phyloP scores from a whole-genome alignment of 2,329 filamentous ascomycete species.

The Endocalyx cinctus region DNA sequence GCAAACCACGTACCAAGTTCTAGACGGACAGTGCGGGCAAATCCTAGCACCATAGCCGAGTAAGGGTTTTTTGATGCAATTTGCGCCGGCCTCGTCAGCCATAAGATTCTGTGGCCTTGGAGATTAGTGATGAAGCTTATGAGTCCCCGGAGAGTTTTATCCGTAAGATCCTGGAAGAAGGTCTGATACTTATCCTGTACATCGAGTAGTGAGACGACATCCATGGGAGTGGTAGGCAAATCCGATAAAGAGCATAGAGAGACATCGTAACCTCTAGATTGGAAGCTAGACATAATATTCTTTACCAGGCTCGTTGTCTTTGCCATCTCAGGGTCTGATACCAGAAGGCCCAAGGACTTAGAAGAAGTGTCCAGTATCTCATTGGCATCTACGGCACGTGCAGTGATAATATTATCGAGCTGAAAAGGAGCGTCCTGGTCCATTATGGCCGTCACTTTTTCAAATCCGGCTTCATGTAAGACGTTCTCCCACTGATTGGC shows the following conservation, averaged over 20 bases:
- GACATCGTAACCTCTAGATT: not conserved
- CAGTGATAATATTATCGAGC: not conserved
- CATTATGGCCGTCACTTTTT: not conserved
- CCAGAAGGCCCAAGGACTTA: not conserved
- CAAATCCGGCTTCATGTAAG: constrained; percentile 3
- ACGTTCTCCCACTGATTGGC: constrained; percentile 11
- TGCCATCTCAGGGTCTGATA: too few relatives aligned
- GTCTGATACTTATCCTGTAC: too few relatives aligned
- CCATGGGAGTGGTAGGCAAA: too few relatives aligned
- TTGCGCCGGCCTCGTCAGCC: not conserved
- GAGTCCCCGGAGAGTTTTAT: not conserved
- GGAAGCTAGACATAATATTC: not conserved
- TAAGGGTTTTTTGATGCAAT: not conserved
- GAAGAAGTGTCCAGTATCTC: not conserved
- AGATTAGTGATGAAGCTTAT: not conserved
- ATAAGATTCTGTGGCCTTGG: not conserved
- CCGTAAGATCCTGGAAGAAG: not conserved
- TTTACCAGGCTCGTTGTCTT: too few relatives aligned
- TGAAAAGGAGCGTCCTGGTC: not conserved
- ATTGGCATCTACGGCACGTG: not conserved
- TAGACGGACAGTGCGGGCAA: not conserved
- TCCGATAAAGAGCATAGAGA: not conserved
- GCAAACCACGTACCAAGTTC: not conserved
- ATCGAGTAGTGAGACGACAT: not conserved
- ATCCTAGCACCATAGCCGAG: not conserved